These are phyloP conservation scores for Suillus lakei DNA, from an alignment of 768 basidiomycete species.

Conservation along the genomic window DNA sequence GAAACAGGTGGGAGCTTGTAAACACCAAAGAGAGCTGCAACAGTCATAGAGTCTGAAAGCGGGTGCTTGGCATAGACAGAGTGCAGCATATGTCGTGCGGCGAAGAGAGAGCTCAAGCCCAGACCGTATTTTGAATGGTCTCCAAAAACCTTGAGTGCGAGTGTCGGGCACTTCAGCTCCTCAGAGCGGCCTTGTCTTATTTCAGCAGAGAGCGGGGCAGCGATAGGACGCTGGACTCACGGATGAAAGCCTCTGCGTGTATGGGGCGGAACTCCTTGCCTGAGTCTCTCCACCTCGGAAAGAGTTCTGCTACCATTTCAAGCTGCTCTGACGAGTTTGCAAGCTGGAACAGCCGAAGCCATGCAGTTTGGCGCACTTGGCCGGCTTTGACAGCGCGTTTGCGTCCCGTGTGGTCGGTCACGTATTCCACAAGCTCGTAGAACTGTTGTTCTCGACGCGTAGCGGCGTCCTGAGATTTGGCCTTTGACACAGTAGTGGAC, in stretches of 20 bases:
- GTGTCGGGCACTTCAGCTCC: slow-evolving; percentile 55
- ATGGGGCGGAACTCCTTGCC: slow-evolving; percentile 42
- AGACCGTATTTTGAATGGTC: slow-evolving; percentile 67
- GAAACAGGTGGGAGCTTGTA: slow-evolving; percentile 59
- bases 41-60: slow-evolving; percentile 51
- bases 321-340: slow-evolving; percentile 56
- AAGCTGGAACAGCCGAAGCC: slow-evolving; percentile 56
- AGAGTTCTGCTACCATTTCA: slow-evolving; percentile 45
- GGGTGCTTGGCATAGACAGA: slow-evolving; percentile 53
- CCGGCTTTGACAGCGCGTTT: slow-evolving; percentile 33
- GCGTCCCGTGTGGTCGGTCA: slow-evolving; percentile 33
- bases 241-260: slow-evolving; percentile 55
- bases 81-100: slow-evolving; percentile 62
- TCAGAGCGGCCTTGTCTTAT: slow-evolving; percentile 60
- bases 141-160: slow-evolving; percentile 65
- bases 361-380: slow-evolving; percentile 50
- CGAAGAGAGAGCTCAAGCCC: slow-evolving; percentile 48
- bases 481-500: not conserved
- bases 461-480: slow-evolving; percentile 3
- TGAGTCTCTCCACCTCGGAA: slow-evolving; percentile 56
- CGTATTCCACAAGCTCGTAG: slow-evolving; percentile 27
- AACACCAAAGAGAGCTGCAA: slow-evolving; percentile 56
- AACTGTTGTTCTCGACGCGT: slow-evolving; percentile 27
- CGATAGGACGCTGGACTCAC: slow-evolving; percentile 43
- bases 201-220: not conserved